Evolutionary conservation across 139 green algal species (phyloP).

Genomic region (Chlamydomonas urium): DNA sequence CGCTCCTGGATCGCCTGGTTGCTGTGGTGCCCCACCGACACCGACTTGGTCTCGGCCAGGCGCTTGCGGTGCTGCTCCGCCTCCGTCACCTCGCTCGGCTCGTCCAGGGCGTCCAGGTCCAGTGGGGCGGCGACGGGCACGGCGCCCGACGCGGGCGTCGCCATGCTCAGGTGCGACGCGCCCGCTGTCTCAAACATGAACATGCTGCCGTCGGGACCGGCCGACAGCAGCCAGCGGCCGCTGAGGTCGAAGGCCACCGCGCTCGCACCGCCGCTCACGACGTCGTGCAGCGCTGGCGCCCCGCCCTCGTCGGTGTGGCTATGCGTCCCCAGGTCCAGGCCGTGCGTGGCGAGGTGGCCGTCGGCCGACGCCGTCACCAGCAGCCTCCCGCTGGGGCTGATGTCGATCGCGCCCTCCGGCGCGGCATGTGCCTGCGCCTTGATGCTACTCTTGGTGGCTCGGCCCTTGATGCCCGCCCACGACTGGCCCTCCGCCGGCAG

Average conservation of each 20-base stretch:
- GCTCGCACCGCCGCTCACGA: slow-evolving; percentile 15
- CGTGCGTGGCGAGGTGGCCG: slow-evolving; percentile 13
- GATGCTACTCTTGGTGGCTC: slow-evolving; percentile 8
- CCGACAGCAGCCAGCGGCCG: slow-evolving; percentile 25
- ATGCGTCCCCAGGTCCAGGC: not conserved
- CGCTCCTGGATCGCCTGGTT: not conserved
- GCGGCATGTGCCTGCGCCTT: slow-evolving; percentile 10
- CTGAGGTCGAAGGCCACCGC: slow-evolving; percentile 25
- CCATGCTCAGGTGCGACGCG: not conserved
- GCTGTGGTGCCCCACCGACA: not conserved
- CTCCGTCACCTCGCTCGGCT: slow-evolving; percentile 14
- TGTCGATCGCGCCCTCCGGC: slow-evolving; percentile 2
- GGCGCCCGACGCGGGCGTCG: not conserved
- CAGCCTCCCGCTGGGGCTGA: slow-evolving; percentile 9
- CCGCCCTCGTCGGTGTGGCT: not conserved
- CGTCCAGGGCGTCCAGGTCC: slow-evolving; percentile 19
- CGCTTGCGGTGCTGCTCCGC: slow-evolving; percentile 1
- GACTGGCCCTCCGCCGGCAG: slow-evolving; percentile 24
- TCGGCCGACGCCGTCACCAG: slow-evolving; percentile 15
- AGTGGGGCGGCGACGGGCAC: not conserved
- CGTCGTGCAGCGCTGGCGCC: slow-evolving; percentile 21
- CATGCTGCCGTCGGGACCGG: slow-evolving; percentile 25
- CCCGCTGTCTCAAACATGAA: slow-evolving; percentile 21
- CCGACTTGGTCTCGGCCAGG: not conserved
- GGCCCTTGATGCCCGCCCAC: slow-evolving; percentile 31